Percentiles rank a stretch among this genome's conserved stretches.
Evolutionary conservation across 23 red algal genomes (phyloP).

Genomic region (Gracilaria domingensis): DNA sequence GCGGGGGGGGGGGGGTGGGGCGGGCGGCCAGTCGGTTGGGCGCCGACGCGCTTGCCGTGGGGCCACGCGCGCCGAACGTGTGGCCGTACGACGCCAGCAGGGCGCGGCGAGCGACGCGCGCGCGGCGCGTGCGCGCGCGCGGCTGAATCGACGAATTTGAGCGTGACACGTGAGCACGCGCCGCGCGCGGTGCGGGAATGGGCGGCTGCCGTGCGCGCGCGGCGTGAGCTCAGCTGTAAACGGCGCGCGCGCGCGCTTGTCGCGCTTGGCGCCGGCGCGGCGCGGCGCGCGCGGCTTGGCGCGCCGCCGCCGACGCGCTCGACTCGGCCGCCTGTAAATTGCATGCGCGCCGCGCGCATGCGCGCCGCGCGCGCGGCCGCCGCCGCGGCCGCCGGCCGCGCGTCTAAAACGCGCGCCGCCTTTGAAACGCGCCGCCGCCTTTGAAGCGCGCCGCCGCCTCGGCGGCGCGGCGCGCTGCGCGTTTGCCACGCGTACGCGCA

Average conservation of each 20-base stretch:
- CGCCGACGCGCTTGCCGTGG: background rate
- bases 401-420: background rate
- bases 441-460: background rate
- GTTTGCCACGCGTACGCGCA: background rate
- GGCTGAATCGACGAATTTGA: constrained; percentile 17
- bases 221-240: background rate
- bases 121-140: no score
- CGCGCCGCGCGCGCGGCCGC: background rate
- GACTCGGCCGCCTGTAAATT: background rate
- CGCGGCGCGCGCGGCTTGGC: background rate
- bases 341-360: background rate
- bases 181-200: constrained; percentile 7
- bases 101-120: background rate
- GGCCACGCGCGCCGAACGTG: constrained; percentile 6
- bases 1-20: no score
- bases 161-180: constrained; percentile 6
- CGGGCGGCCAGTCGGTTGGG: no score
- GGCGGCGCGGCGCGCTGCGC: background rate
- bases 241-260: background rate
- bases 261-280: background rate
- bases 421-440: background rate
- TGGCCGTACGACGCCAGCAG: constrained; percentile 7
- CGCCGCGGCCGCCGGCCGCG: background rate
- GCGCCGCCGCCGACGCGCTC: no score
- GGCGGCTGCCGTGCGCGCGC: background rate